These are phyloP conservation scores for Argentina anserina DNA, from an alignment of 306 rosid genomes.

Conservation along the genomic window DNA sequence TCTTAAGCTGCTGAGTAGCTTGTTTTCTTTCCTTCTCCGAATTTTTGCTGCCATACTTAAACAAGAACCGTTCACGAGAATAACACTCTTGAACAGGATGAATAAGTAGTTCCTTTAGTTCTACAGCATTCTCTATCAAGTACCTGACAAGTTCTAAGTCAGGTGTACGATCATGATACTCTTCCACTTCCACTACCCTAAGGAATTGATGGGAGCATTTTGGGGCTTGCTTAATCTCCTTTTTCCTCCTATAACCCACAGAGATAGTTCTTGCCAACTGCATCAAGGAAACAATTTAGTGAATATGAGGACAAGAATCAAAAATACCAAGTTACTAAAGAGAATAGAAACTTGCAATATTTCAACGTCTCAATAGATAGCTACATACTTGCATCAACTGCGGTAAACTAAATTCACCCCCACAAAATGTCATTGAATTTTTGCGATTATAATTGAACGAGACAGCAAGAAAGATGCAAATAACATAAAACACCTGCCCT, in stretches of 20 bases:
- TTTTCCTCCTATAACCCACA: not conserved
- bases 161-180: not conserved
- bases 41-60: too few species aligned
- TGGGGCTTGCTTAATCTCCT: not conserved
- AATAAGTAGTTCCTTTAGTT: not conserved
- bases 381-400: too few species aligned
- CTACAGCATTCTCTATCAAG: not conserved
- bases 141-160: not conserved
- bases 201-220: not conserved
- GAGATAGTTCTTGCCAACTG: not conserved
- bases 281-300: not conserved
- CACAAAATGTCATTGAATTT: too few species aligned
- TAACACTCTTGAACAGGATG: not conserved
- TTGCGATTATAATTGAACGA: too few species aligned
- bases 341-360: too few species aligned
- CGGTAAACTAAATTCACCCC: too few species aligned
- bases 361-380: too few species aligned
- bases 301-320: too few species aligned
- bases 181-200: not conserved
- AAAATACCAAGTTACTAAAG: too few species aligned
- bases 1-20: too few species aligned
- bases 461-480: too few species aligned
- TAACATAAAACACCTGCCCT: too few species aligned
- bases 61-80: not conserved
- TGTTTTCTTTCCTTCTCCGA: not conserved